Conservation (phyloP, 78 protist species). For the Dictyostelium purpureum region DNA sequence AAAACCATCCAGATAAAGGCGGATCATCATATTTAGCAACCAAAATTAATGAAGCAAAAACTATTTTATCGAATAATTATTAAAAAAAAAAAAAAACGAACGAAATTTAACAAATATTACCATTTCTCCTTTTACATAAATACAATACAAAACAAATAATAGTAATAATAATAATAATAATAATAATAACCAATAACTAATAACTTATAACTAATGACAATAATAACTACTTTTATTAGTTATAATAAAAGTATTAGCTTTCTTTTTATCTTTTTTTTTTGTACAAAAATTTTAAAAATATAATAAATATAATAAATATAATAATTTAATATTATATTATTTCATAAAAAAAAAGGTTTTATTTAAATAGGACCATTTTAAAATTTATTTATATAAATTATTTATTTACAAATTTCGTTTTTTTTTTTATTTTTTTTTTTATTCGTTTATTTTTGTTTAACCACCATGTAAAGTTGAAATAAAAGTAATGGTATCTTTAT, state of each 20-base stretch:
- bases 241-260: too few relatives aligned
- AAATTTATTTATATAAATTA: background rate
- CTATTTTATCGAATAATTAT: background rate
- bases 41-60: slow-evolving; percentile 73
- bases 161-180: too few relatives aligned
- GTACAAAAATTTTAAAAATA: background rate
- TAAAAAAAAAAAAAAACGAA: background rate
- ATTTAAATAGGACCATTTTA: background rate
- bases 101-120: background rate
- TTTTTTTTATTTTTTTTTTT: background rate
- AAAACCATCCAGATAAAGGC: slow-evolving; percentile 78
- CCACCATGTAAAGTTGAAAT: slow-evolving; percentile 94
- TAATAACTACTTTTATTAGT: too few relatives aligned
- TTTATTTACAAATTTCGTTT: background rate
- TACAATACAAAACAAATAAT: background rate
- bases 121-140: background rate
- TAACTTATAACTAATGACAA: too few relatives aligned
- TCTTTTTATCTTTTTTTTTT: too few relatives aligned
- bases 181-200: too few relatives aligned
- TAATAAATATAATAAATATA: background rate
- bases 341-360: too few relatives aligned
- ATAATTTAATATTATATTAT: too few relatives aligned
- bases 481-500: slow-evolving; percentile 82
- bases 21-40: slow-evolving; percentile 75
- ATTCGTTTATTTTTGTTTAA: background rate